These are phyloP conservation scores for Lasiodiplodia citricola DNA, from an alignment of 2,329 filamentous ascomycete genomes.

Conservation along the genomic window DNA sequence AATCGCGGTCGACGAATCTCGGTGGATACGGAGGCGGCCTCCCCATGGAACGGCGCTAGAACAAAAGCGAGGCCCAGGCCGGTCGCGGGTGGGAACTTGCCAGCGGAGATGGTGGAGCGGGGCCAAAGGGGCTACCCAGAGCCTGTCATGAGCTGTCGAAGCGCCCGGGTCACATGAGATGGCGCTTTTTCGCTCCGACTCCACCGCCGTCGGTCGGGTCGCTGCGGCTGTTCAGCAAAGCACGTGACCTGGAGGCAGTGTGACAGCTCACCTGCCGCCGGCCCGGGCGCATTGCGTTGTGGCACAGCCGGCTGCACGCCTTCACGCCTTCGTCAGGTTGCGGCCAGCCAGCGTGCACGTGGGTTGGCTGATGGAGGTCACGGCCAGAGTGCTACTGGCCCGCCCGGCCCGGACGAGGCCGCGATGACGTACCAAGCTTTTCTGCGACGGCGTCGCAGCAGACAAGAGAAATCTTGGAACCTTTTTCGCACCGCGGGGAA, in stretches of 20 bases:
- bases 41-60: slow-evolving; percentile 22
- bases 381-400: slow-evolving; percentile 1
- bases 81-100: slow-evolving; percentile 13
- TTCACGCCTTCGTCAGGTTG: neutral
- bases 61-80: slow-evolving; percentile 22
- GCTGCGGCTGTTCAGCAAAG: neutral
- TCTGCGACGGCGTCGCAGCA: neutral
- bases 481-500: neutral
- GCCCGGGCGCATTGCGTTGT: neutral
- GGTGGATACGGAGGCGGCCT: slow-evolving; percentile 16
- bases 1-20: slow-evolving; percentile 21
- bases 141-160: slow-evolving; percentile 10
- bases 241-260: neutral
- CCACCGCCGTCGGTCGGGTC: slow-evolving; percentile 15
- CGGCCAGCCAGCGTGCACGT: neutral
- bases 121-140: slow-evolving; percentile 13
- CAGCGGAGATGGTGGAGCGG: slow-evolving; percentile 19
- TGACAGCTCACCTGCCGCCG: neutral
- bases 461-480: slow-evolving; percentile 14
- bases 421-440: slow-evolving; percentile 21
- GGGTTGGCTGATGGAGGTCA: neutral
- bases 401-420: slow-evolving; percentile 4
- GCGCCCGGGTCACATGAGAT: slow-evolving; percentile 24
- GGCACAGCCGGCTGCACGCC: neutral
- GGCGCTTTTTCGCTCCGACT: slow-evolving; percentile 19